Conservation (phyloP, 1,139 yeast genomes). For the Yamadazyma sp. region DNA sequence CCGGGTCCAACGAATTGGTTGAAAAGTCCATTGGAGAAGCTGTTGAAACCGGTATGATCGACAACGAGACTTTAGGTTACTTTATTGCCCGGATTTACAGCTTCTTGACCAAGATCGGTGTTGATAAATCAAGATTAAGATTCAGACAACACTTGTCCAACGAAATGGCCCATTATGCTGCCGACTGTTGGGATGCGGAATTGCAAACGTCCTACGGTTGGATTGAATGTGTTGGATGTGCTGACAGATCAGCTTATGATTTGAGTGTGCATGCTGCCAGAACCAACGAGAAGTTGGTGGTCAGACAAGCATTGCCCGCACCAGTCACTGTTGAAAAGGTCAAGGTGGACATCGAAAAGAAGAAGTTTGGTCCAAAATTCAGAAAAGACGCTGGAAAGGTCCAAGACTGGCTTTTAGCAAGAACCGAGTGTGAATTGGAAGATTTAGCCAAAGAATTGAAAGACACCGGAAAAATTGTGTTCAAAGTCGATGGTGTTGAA, state of each 20-base stretch:
- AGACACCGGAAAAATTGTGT: constrained; percentile 62
- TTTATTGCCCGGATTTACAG: constrained; percentile 89
- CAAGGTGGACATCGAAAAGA: constrained; percentile 86
- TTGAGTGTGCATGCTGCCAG: constrained; percentile 92
- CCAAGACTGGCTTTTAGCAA: constrained; percentile 71
- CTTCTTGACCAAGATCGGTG: constrained; percentile 87
- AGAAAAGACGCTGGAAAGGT: constrained; percentile 95
- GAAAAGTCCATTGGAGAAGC: constrained; percentile 85
- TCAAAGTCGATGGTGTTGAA: constrained; percentile 61
- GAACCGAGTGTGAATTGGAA: constrained; percentile 87
- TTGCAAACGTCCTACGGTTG: constrained; percentile 94
- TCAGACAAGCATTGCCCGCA: constrained; percentile 82
- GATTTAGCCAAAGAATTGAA: constrained; percentile 68
- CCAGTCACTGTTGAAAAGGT: constrained; percentile 81
- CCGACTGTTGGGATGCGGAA: constrained; percentile 99
- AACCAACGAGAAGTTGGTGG: constrained; percentile 92
- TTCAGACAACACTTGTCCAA: constrained; percentile 98
- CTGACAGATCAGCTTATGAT: constrained; percentile 98
- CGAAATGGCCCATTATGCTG: constrained; percentile 99
- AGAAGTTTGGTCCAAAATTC: constrained; percentile 96
- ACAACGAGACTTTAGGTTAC: constrained; percentile 95
- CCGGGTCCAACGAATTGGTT: constrained; percentile 71
- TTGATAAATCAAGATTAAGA: constrained; percentile 77
- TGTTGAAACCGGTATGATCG: constrained; percentile 82
- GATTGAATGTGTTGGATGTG: constrained; percentile 99